Evolutionary conservation across 768 basidiomycete species (phyloP).

Genomic region (Zangia roseola): DNA sequence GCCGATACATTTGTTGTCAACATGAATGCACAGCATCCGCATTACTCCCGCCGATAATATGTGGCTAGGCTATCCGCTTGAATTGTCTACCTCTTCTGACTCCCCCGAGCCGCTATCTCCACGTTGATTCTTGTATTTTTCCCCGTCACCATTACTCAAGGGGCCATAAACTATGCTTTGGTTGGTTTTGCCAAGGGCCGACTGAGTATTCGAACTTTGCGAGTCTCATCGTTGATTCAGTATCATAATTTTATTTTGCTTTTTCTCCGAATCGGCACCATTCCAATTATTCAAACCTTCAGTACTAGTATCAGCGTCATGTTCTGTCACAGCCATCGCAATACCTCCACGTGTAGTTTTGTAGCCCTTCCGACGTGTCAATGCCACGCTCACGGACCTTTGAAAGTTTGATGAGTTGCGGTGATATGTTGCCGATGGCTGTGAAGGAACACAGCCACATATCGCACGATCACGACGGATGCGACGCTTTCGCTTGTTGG

Average conservation of each 20-base stretch:
- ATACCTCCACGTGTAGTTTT: conserved; percentile 38
- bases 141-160: conserved; percentile 13
- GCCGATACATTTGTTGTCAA: conserved; percentile 6
- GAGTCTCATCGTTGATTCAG: conserved; percentile 24
- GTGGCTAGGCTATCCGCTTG: conserved; percentile 5
- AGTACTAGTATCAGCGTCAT: conserved; percentile 34
- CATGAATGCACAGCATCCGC: conserved; percentile 20
- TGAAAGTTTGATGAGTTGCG: too few species aligned
- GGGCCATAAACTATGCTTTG: conserved; percentile 18
- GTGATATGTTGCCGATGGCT: too few species aligned
- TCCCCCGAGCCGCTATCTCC: not conserved
- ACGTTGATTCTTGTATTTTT: conserved; percentile 18
- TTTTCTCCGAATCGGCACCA: conserved; percentile 13
- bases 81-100: conserved; percentile 1
- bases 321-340: conserved; percentile 26
- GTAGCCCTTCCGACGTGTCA: conserved; percentile 23
- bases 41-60: conserved; percentile 6
- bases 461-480: conserved; percentile 17
- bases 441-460: conserved; percentile 22
- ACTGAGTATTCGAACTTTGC: conserved; percentile 26
- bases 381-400: not conserved
- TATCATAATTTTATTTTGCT: conserved; percentile 31
- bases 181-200: conserved; percentile 21
- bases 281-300: conserved; percentile 19
- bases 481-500: conserved; percentile 9